Evolutionary conservation across 257 asterid species (phyloP).

Genomic region (Echites panduratus): DNA sequence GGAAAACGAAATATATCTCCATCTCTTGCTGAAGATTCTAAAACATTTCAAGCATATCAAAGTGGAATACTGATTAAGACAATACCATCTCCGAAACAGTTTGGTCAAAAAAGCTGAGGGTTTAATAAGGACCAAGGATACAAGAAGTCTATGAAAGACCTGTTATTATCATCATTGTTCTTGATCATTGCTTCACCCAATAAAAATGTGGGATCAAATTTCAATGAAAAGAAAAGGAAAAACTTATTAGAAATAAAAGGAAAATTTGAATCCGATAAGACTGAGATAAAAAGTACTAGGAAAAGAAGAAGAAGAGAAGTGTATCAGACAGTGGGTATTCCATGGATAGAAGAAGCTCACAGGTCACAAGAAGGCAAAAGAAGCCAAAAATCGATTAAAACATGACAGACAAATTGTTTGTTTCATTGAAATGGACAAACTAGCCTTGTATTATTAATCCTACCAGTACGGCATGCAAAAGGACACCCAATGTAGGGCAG

Average conservation of each 20-base stretch:
- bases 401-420: constrained; percentile 16
- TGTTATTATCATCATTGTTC: background rate
- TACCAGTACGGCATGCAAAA: constrained; percentile 21
- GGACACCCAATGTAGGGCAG: constrained; percentile 25
- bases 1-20: too few relatives aligned
- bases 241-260: background rate
- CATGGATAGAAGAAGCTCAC: constrained; percentile 31
- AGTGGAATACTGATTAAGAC: background rate
- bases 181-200: background rate
- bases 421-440: constrained; percentile 37
- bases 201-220: background rate
- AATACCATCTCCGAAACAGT: background rate
- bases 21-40: too few relatives aligned
- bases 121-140: background rate
- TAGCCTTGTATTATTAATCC: background rate
- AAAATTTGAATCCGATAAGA: background rate
- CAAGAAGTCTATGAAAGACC: too few relatives aligned
- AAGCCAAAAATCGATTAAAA: constrained; percentile 23
- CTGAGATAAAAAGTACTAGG: background rate
- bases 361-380: constrained; percentile 47
- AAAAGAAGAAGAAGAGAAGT: too few relatives aligned
- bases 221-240: background rate
- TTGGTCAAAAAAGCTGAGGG: background rate
- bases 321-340: background rate
- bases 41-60: background rate